Base-by-base conservation (phyloP, 305 asterid genomes). In the Fraxinus sp. region DNA sequence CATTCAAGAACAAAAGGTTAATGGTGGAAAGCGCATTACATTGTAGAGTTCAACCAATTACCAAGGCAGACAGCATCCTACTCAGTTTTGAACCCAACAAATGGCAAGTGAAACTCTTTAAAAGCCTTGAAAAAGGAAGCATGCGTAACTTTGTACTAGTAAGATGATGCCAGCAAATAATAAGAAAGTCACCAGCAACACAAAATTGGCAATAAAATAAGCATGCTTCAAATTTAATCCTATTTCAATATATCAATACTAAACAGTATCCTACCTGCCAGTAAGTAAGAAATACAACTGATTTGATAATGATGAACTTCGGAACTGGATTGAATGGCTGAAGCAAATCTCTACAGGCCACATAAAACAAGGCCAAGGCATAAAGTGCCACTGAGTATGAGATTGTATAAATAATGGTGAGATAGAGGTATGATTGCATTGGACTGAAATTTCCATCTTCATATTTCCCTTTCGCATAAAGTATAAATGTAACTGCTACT, bases 321-420 rank as follows among this genome's bases (percentile, higher is more conserved):
- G 98, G 98, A 78, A 96, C 99, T 35, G 99, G 99, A 90, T 96
- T 96, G 88, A 94, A 94, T 76, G 99, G 99, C 87, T 88, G 94
- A 89, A 96, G 96, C 90, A 96, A 87, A 87, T 93, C 98, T 87
- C 89, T 92, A 94, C 99, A 94, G 79, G 99, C 98, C 84, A 96
- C 92, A 73, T 96, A 94, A 91, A 96, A 94, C 92, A 96, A 89
- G 81, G 94, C 96, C 90, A 96, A 89, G 52, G 97, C 93, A 82
- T 94, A 96, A 68, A 96, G 98, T 81, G 99, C 98, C 92, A 89
- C 81, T 1, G 99, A 96, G 88, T 96, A 96, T 20, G 99, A 96
- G 82, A 96, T 86, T 33, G 98, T 96, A 85, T 94, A 96, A 86
- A 96, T 91, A 79, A 96, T 96, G 83, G 99, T 96, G 88, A 96